Evolutionary conservation across 306 rosid species (phyloP).

Genomic region (Pterocarpus macrocarpus): DNA sequence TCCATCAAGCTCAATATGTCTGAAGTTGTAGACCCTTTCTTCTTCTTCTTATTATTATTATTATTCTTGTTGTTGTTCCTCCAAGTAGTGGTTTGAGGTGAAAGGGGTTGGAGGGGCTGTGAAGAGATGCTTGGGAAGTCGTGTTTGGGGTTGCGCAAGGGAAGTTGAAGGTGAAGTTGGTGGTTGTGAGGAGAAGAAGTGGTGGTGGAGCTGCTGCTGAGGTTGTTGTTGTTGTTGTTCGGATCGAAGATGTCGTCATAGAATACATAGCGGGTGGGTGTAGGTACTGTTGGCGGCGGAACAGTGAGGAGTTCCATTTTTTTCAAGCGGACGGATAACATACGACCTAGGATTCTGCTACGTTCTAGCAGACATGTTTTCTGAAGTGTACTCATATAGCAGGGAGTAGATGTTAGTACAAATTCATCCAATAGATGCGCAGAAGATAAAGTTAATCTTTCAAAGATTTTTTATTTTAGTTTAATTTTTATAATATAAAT

Average conservation of each 20-base stretch:
- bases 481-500: no score
- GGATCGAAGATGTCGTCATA: conserved; percentile 14
- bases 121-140: conserved; percentile 4
- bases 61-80: background rate
- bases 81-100: conserved; percentile 15
- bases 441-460: no score
- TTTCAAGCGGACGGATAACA: background rate
- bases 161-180: conserved; percentile 44
- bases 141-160: conserved; percentile 39
- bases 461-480: no score
- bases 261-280: conserved; percentile 28
- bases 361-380: background rate
- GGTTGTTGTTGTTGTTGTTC: background rate
- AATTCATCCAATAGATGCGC: no score
- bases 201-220: background rate
- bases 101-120: conserved; percentile 25
- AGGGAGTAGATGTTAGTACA: no score
- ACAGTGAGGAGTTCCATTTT: conserved; percentile 46
- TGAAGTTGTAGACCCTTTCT: conserved; percentile 43
- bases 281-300: conserved; percentile 38
- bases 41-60: background rate
- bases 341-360: conserved; percentile 13
- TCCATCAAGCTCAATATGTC: conserved; percentile 64
- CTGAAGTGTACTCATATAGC: no score
- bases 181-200: conserved; percentile 23